Evolutionary conservation across 345 rosid genomes (phyloP).

Genomic region (Melastoma malabathricum): DNA sequence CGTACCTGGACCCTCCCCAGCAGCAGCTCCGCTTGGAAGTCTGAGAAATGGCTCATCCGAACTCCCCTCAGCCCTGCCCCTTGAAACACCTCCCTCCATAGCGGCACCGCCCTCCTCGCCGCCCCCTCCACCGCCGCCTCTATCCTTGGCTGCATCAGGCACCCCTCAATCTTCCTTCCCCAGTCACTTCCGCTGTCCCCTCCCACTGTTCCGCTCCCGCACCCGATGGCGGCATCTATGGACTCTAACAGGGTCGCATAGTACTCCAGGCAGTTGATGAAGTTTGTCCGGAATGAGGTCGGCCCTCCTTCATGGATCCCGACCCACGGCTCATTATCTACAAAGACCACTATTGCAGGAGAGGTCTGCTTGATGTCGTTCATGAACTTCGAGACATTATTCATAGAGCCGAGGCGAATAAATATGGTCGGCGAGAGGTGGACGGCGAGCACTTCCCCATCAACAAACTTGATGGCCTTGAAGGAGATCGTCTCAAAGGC

Average conservation of each 20-base stretch:
- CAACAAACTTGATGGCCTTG: constrained; percentile 53
- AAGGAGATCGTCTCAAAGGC: constrained; percentile 65
- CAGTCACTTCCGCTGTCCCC: constrained; percentile 27
- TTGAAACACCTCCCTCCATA: constrained; percentile 60
- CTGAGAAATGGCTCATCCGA: constrained; percentile 71
- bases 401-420: constrained; percentile 35
- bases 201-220: background rate
- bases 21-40: constrained; percentile 64
- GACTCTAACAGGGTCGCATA: constrained; percentile 76
- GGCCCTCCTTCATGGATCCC: constrained; percentile 48
- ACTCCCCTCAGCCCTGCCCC: constrained; percentile 78
- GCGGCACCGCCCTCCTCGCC: constrained; percentile 25
- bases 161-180: constrained; percentile 58
- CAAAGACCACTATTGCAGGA: constrained; percentile 53
- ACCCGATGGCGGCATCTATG: constrained; percentile 51
- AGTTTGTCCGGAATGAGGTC: constrained; percentile 59
- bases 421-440: constrained; percentile 55
- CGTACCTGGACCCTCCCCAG: constrained; percentile 54
- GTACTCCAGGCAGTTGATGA: constrained; percentile 54
- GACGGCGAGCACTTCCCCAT: constrained; percentile 57
- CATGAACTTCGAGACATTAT: constrained; percentile 29
- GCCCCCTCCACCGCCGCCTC: constrained; percentile 36
- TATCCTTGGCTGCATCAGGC: constrained; percentile 46
- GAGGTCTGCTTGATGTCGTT: constrained; percentile 38
- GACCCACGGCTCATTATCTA: constrained; percentile 30